Conservation (phyloP, 306 rosid species). For the Quercus dentata region DNA sequence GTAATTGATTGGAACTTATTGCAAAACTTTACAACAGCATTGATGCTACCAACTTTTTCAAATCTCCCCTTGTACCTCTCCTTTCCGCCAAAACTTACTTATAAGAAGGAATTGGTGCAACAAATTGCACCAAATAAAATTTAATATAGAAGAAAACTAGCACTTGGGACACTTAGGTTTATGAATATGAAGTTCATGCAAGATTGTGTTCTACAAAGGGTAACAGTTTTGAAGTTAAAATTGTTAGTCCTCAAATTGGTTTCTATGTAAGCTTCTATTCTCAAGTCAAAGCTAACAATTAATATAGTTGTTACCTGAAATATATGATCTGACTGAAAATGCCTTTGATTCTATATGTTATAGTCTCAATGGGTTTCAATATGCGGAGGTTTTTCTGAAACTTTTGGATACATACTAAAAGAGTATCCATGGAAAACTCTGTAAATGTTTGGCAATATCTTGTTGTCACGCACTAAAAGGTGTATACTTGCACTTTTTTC, state of each 20-base stretch:
- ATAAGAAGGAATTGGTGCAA: background rate
- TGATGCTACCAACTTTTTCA: background rate
- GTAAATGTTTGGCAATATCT: background rate
- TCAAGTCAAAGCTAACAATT: background rate
- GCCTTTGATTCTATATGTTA: constrained; percentile 4
- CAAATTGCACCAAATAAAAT: background rate
- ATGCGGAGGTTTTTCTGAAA: background rate
- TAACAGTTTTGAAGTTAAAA: background rate
- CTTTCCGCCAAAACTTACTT: no score
- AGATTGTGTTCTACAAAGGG: background rate
- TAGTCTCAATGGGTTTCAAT: background rate
- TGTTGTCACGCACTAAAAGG: background rate
- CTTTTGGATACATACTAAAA: background rate
- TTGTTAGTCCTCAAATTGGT: background rate
- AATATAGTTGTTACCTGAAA: background rate
- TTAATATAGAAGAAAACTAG: background rate
- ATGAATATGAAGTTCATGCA: background rate
- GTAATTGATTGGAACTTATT: background rate
- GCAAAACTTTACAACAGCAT: background rate
- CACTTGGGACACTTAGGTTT: background rate
- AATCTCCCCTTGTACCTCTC: no score
- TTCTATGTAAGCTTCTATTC: background rate
- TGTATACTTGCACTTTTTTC: background rate
- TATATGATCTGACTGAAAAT: background rate
- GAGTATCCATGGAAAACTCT: background rate